Evolutionary conservation across 2,329 filamentous ascomycete species (phyloP), one percentile per base, ranked within the genome.

Genomic region (Aphanocladium album): DNA sequence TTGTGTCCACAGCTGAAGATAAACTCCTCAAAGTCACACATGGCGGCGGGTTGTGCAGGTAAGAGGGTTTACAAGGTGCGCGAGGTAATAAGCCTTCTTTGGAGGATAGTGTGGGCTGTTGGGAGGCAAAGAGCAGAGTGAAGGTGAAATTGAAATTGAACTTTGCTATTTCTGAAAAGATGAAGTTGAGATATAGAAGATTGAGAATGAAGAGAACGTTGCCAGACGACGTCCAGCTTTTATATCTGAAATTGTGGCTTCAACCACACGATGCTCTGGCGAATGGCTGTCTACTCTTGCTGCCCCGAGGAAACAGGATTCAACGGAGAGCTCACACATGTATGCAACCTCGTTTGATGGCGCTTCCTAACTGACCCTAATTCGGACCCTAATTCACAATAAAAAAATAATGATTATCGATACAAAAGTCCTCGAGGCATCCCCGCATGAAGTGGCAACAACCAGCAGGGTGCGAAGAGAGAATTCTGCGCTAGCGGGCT

Each of bases 21-120:
- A 66, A 89, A 88, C 64, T 87, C 83, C 70, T 92, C 88, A 72
- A 78, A 91, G 69, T 88, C 83, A 67, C 87, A 90, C 88, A 90
- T 61, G 46, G 21, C 52, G 12, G 7, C 21, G 19, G 11, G 19
- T n/a, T 33, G 11, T 27, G 19, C 2, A 30, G 11, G 17, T 7
- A 41, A 14, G n/a, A 27, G 2, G 5, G 5, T 7, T 45, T 17
- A 43, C 11, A 30, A 43, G 21, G 51, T 52, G 6, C 37, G n/a
- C 21, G 30, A 35, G 8, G 5, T 12, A 17, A 7, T 35, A n/a
- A n/a, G 5, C 9, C 17, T 43, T 9, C 25, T 7, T 30, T 30
- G 23, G 39, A 30, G 25, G 37, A 5, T 17, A 16, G 6, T 30
- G 43, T n/a, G 14, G 14, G 16, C 33, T 7, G 19, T 17, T 6